Evolutionary conservation across 345 rosid genomes (phyloP).

Genomic region (Salix caprea): DNA sequence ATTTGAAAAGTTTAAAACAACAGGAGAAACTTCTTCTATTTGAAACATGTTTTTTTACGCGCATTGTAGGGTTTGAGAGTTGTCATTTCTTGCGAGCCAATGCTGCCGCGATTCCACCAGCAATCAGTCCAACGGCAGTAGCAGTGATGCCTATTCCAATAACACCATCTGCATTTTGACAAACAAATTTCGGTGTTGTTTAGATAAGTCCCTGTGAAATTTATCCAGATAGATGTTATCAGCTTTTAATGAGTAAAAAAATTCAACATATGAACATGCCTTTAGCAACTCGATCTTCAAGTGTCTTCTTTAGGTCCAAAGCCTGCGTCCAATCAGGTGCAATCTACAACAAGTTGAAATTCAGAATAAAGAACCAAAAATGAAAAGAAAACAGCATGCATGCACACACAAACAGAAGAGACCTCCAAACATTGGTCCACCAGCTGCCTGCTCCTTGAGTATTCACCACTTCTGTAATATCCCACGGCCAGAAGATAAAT

Average conservation of each 20-base stretch:
- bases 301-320: slow-evolving; percentile 42
- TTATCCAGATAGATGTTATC: neutral
- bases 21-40: neutral
- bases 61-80: neutral
- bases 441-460: slow-evolving; percentile 61
- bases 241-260: neutral
- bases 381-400: neutral
- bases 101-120: slow-evolving; percentile 78
- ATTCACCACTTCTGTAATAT: slow-evolving; percentile 61
- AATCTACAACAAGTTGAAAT: slow-evolving; percentile 36
- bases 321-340: slow-evolving; percentile 90
- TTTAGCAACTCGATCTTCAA: slow-evolving; percentile 52
- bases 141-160: slow-evolving; percentile 89
- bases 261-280: slow-evolving; percentile 29
- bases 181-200: neutral
- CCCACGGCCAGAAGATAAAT: slow-evolving; percentile 84
- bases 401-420: neutral
- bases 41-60: neutral
- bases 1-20: neutral
- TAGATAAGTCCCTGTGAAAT: neutral
- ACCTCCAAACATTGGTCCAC: slow-evolving; percentile 70
- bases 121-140: slow-evolving; percentile 74
- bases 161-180: slow-evolving; percentile 60
- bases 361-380: neutral
- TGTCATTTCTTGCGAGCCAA: slow-evolving; percentile 64